These are phyloP conservation scores for Arthrinium puccinioides DNA, from an alignment of 2,329 filamentous ascomycete genomes.

Conservation along the genomic window DNA sequence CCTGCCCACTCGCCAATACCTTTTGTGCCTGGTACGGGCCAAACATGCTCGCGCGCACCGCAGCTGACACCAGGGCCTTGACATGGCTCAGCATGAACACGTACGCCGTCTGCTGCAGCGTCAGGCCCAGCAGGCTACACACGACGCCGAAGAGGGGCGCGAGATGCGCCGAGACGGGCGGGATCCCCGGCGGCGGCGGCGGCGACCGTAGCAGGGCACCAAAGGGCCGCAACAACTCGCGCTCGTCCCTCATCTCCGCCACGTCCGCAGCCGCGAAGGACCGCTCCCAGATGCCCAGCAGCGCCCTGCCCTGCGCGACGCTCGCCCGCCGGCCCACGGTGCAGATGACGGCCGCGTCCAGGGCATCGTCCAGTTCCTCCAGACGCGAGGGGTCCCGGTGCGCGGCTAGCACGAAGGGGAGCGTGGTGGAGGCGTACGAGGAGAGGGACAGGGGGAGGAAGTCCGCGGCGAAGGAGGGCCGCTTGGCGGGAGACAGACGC, in stretches of 20 bases:
- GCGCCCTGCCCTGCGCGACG: constrained; percentile 66
- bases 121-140: constrained; percentile 53
- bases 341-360: constrained; percentile 71
- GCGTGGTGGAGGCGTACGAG: constrained; percentile 62
- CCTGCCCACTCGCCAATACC: constrained; percentile 53
- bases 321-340: constrained; percentile 72
- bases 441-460: constrained; percentile 67
- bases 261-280: constrained; percentile 37
- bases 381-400: constrained; percentile 48
- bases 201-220: background rate
- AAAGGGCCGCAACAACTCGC: background rate
- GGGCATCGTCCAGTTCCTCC: constrained; percentile 59
- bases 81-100: constrained; percentile 71
- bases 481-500: constrained; percentile 9
- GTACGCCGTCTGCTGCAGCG: constrained; percentile 58
- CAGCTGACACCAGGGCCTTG: constrained; percentile 69
- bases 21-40: constrained; percentile 76
- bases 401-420: constrained; percentile 68
- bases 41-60: constrained; percentile 68
- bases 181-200: constrained; percentile 27
- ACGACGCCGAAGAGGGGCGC: constrained; percentile 65
- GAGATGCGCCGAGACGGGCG: constrained; percentile 56
- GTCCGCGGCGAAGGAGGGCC: constrained; percentile 43
- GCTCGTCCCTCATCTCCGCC: no score
- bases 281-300: constrained; percentile 70